Evolutionary conservation across 73 alveolate species (phyloP), one percentile per base, ranked within the genome.

Genomic region (Tetrahymena elliotti): DNA sequence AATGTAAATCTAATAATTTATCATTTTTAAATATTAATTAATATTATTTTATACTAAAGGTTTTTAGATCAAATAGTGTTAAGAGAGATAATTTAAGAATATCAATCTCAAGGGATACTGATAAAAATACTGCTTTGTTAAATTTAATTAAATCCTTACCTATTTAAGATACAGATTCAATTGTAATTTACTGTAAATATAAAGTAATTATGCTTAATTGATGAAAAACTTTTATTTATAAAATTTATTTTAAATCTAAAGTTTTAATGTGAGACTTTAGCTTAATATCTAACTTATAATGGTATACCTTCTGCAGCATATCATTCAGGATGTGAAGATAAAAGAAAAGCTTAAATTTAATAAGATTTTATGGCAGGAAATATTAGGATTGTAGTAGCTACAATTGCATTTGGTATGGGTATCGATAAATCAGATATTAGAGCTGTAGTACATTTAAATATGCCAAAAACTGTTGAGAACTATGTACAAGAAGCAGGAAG

Each of bases 331-430:
- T 93, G 97, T 88, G 94, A 97, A 16, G 99, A 97, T 16, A 94
- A 97, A 82, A 94, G 94, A 24, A 94, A 97, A 83, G 96, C 84
- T 84, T 95, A 95, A 93, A 96, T 98, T 53, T 97, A 97, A 95
- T 96, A 95, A 68, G 97, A 95, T 52, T 98, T 98, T 98, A 97
- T 97, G 97, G 96, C 94, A 52, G 97, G 95, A 82, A 27, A 96
- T 96, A 96, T 98, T 39, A 93, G 98, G 35, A 97, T 98, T 33
- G 95, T 98, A 34, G 99, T 98, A 27, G 99, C 99, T 92, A 98
- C 99, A 37, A 98, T 98, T 31, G 99, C 99, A 24, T 98, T 98
- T 96, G 98, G 99, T n/a, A 98, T 98, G 99, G 99, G 99, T 83
- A 98, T 98, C 24, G 99, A 98, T 96, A 98, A 98, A 96, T 94